A percentile compares a stretch with the other conserved stretches of the same genome.
phyloP scores from a whole-genome alignment of 2,329 filamentous ascomycete genomes.

The Ophiosphaerella herpotricha region DNA sequence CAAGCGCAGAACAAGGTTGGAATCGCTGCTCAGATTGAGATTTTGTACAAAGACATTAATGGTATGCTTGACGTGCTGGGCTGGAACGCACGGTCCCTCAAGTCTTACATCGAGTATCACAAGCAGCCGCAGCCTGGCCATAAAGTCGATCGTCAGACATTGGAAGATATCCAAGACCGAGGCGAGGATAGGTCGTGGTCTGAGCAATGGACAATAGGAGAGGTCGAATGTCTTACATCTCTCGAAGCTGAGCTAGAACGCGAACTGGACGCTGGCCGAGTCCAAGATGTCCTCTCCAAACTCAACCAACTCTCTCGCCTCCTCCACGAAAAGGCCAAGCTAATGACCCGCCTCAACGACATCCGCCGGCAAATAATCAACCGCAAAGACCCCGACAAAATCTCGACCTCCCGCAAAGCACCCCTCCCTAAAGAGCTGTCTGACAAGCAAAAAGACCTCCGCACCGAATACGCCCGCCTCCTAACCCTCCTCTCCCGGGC shows the following conservation, averaged over 20 bases:
- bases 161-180: slow-evolving; percentile 53
- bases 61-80: slow-evolving; percentile 94
- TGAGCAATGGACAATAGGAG: slow-evolving; percentile 74
- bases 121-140: slow-evolving; percentile 50
- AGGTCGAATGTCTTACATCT: slow-evolving; percentile 69
- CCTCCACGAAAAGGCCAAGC: slow-evolving; percentile 69
- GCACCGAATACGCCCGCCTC: slow-evolving; percentile 74
- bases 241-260: slow-evolving; percentile 67
- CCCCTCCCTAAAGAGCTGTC: slow-evolving; percentile 84
- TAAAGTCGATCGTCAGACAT: slow-evolving; percentile 65
- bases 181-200: slow-evolving; percentile 52
- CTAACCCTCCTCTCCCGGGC: slow-evolving; percentile 75
- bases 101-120: slow-evolving; percentile 69
- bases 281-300: slow-evolving; percentile 71
- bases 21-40: slow-evolving; percentile 54
- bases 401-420: slow-evolving; percentile 67
- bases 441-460: slow-evolving; percentile 80
- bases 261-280: slow-evolving; percentile 68
- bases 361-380: slow-evolving; percentile 75
- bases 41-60: slow-evolving; percentile 76
- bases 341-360: slow-evolving; percentile 74
- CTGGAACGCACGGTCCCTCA: slow-evolving; percentile 74
- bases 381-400: slow-evolving; percentile 69
- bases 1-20: slow-evolving; percentile 46
- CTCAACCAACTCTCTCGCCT: slow-evolving; percentile 71